phyloP scores from a whole-genome alignment of 2,329 filamentous ascomycete species.

The Huntiella omanensis region DNA sequence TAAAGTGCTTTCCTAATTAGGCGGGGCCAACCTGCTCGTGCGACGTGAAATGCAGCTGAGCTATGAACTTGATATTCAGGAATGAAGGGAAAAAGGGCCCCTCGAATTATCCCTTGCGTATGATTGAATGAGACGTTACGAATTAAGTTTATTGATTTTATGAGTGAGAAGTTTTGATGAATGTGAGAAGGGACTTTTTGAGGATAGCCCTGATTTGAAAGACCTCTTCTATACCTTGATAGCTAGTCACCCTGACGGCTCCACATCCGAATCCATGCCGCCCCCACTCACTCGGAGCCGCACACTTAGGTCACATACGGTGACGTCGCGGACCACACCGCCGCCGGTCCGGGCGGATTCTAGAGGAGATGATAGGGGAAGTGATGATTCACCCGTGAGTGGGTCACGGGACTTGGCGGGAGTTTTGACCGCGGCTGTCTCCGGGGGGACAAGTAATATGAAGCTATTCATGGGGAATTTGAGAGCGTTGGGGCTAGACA shows the following conservation, averaged over 20 bases:
- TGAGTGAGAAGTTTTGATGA: background rate
- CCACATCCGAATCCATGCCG: too few species aligned
- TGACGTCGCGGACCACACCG: too few species aligned
- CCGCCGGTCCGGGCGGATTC: too few species aligned
- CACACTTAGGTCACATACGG: too few species aligned
- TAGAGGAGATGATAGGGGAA: too few species aligned
- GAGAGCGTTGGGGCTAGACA: conserved; percentile 63
- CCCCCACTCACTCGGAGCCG: too few species aligned
- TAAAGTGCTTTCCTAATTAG: conserved; percentile 1
- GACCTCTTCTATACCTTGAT: too few species aligned
- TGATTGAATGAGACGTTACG: background rate
- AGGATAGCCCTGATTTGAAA: too few species aligned
- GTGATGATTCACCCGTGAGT: too few species aligned
- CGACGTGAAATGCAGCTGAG: background rate
- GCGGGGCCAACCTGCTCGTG: background rate
- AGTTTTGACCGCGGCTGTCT: background rate
- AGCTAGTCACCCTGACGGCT: too few species aligned
- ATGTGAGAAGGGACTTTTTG: too few species aligned
- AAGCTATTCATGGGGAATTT: conserved; percentile 66
- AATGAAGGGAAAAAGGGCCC: background rate
- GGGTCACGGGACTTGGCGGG: too few species aligned
- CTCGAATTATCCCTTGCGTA: background rate
- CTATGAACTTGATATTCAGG: background rate
- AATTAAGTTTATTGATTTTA: background rate
- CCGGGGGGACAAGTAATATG: conserved; percentile 24